Evolutionary conservation across 805 yeast genomes (phyloP), one percentile per base, ranked within the genome.

Genomic region (Ascoidea asiatica): DNA sequence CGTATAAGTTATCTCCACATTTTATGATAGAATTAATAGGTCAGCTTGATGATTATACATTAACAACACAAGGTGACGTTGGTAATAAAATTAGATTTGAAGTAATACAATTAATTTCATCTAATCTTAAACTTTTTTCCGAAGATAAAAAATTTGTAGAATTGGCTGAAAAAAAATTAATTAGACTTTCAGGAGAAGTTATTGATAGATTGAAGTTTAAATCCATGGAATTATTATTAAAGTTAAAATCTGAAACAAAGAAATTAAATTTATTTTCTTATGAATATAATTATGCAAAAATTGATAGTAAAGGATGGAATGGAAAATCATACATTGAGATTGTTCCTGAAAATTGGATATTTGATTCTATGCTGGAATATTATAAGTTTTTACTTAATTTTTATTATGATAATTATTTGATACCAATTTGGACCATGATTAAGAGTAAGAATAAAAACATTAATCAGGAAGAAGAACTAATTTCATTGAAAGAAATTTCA

Each of bases 21-120:
- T 21, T 36, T 49, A 41, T 15, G 42, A 3, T 17, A 37, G 45
- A 3, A 40, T 69, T 4, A 29, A 39, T 70, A 1, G 50, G 49
- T 1, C 71, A 75, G 33, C 59, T 90, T 13, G 79, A 81, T 49
- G 96, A 89, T 53, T 87, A 88, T 57, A 75, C 95, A 0, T 63
- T 73, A 2, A 83, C 90, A 0, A 75, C 75, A 21, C 82, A 85
- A 54, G 97, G 97, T 7, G 97, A 89, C 62, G 89, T 88, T n/a
- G 97, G 97, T 2, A 75, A 85, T 41, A 72, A 77, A 52, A 72
- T 87, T 1, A 64, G 97, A 41, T 50, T 56, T 1, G 69, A 79
- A 0, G 65, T 79, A 1, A 56, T 82, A 2, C 36, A 51, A 5
- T 53, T 77, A 2, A 57, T 79, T 0, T 43, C 48, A 0, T 38